Percentiles rank a stretch among this genome's conserved stretches.
Evolutionary conservation across 2,329 filamentous ascomycete species (phyloP).

Genomic region (Capronia epimyces): DNA sequence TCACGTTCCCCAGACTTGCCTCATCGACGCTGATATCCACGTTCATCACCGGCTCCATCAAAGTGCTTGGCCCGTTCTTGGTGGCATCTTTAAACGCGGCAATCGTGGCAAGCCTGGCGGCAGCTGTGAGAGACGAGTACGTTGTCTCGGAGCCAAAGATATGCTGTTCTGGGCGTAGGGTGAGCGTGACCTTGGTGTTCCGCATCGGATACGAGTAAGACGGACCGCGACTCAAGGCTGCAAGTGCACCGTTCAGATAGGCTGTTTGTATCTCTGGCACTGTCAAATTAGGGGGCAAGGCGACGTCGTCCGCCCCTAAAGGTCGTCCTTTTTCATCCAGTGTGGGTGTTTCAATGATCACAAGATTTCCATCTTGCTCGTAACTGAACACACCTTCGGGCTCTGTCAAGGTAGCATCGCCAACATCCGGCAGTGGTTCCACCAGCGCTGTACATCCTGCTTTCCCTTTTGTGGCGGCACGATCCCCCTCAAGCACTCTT

Average conservation of each 20-base stretch:
- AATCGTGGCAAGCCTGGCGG: constrained; percentile 62
- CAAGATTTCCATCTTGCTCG: constrained; percentile 64
- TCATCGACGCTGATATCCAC: constrained; percentile 83
- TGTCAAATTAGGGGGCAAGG: constrained; percentile 52
- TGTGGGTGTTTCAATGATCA: constrained; percentile 52
- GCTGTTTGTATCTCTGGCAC: constrained; percentile 46
- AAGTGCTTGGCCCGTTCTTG: constrained; percentile 50
- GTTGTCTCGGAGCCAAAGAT: constrained; percentile 63
- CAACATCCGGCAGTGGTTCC: constrained; percentile 48
- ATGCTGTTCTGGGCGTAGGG: constrained; percentile 60
- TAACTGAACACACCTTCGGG: constrained; percentile 31
- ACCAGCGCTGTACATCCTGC: constrained; percentile 68
- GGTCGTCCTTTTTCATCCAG: constrained; percentile 40
- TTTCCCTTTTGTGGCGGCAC: constrained; percentile 73
- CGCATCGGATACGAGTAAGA: constrained; percentile 74
- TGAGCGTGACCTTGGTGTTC: constrained; percentile 64
- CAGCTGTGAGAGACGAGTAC: constrained; percentile 62
- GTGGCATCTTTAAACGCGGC: constrained; percentile 61
- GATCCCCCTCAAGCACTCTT: constrained; percentile 67
- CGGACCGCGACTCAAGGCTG: constrained; percentile 79
- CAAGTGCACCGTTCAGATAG: constrained; percentile 72
- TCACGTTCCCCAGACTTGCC: constrained; percentile 69
- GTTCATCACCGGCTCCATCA: constrained; percentile 93
- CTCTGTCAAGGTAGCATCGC: constrained; percentile 27
- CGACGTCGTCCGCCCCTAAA: constrained; percentile 40